These are phyloP conservation scores for Exsudoporus floridanus DNA, from an alignment of 1,284 basidiomycete genomes.

Conservation along the genomic window DNA sequence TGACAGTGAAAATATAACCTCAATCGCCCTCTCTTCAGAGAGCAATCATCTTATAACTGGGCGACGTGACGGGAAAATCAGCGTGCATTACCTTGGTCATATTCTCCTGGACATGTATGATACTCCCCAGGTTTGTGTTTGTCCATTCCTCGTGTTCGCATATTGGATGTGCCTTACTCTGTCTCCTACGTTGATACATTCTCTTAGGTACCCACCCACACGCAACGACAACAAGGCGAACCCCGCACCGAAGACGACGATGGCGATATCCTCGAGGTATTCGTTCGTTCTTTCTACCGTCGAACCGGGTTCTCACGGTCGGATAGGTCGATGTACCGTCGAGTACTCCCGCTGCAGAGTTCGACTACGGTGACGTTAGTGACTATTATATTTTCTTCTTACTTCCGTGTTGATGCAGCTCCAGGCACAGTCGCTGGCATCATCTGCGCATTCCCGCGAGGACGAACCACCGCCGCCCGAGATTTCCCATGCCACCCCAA, in stretches of 20 bases:
- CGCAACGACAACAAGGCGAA: no score
- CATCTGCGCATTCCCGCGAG: background rate
- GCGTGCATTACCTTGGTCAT: background rate
- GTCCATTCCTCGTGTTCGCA: no score
- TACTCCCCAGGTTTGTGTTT: background rate
- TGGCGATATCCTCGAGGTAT: background rate
- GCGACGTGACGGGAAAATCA: background rate
- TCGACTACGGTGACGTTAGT: background rate
- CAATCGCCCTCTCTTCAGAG: background rate
- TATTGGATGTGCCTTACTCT: no score
- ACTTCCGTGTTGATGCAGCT: background rate
- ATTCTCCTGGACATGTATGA: background rate
- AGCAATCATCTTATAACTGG: background rate
- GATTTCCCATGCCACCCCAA: no score
- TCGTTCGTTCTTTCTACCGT: background rate
- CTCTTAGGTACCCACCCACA: background rate
- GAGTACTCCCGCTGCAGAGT: background rate
- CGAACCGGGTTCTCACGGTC: background rate
- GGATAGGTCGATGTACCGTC: background rate
- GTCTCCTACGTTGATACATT: background rate
- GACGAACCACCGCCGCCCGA: background rate
- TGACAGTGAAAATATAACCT: background rate
- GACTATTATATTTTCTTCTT: background rate
- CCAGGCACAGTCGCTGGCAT: background rate
- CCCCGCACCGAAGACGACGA: background rate